These are phyloP conservation scores for Massariosphaeria phaeospora DNA, from an alignment of 495 filamentous ascomycete genomes.

Conservation along the genomic window DNA sequence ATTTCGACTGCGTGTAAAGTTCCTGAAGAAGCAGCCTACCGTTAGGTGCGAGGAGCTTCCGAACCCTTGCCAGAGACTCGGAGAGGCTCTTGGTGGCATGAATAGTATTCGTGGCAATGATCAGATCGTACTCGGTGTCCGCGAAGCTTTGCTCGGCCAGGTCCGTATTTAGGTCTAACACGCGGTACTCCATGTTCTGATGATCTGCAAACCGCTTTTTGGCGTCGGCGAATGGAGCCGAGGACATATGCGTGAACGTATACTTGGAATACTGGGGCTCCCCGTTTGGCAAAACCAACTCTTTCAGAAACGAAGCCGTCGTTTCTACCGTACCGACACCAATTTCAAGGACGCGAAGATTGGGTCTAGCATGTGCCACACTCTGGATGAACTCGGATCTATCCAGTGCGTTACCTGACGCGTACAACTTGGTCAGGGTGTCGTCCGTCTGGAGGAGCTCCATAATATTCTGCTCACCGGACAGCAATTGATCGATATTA, in stretches of 20 bases:
- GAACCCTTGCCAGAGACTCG: too few species aligned
- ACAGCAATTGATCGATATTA: not conserved
- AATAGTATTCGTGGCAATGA: too few species aligned
- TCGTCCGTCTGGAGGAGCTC: not conserved
- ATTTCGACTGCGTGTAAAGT: too few species aligned
- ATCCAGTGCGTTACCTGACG: not conserved
- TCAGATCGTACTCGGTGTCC: not conserved
- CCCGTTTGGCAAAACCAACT: not conserved
- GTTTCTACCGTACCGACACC: not conserved
- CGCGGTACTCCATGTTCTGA: not conserved
- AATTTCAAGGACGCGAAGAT: constrained; percentile 5
- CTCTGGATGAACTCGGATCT: not conserved
- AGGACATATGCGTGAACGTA: not conserved
- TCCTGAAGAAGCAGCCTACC: too few species aligned
- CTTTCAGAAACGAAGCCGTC: not conserved
- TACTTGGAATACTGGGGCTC: not conserved
- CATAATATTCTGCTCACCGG: not conserved
- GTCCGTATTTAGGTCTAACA: not conserved
- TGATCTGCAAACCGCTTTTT: not conserved
- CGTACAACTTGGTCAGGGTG: not conserved
- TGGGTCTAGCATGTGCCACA: not conserved
- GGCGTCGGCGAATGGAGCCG: not conserved
- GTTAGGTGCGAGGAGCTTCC: too few species aligned
- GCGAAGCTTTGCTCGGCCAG: not conserved
- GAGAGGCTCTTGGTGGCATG: too few species aligned